Base-by-base conservation (phyloP, 495 filamentous ascomycete genomes). In the Mytilinidion resinicola region DNA sequence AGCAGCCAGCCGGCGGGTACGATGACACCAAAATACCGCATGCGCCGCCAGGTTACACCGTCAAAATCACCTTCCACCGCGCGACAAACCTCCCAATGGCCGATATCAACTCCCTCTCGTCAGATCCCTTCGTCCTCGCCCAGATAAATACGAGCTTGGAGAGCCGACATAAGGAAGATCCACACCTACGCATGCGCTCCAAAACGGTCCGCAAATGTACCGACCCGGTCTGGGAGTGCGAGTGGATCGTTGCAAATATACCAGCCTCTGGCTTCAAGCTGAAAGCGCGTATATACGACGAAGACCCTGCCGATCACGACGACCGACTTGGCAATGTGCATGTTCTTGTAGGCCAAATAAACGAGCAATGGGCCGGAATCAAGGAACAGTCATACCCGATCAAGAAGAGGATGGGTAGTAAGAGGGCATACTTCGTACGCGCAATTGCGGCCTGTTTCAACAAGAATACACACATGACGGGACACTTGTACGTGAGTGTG, bases 241-340 rank as follows among this genome's bases (percentile, higher is more conserved):
- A 88, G 35, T 97, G 92, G 92, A 81, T 89, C 37, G 84, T 97
- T 35, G 86, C 88, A 47, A 91, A 95, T 63, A 78, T 97, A 0
- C 90, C 91, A 0, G 73, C 82, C 0, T 81, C 79, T 1, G 91
- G 91, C 1, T 92, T 93, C 68, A 77, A 74, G 55, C 74, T 97
- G 46, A 96, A 95, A 67, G 85, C 85, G 42, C 77, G 86, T 37
- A 73, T 97, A 17, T 89, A 88, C 69, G 92, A 97, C 65, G 92
- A 97, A 67, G 92, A 97, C 69, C 82, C 83, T 36, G 80, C 85
- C 0, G 88, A 96, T 67, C 87, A 89, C 63, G 87, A 97, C 63
- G 92, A 97, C 70, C 80, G 85, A 38, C 78, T 97, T 7, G 92
- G 92, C 4, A 91, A 93, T 68, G 85, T 85, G 4, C 86, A 87